Evolutionary conservation across 2,329 filamentous ascomycete genomes (phyloP).

Genomic region (Penicillium brasilianum): DNA sequence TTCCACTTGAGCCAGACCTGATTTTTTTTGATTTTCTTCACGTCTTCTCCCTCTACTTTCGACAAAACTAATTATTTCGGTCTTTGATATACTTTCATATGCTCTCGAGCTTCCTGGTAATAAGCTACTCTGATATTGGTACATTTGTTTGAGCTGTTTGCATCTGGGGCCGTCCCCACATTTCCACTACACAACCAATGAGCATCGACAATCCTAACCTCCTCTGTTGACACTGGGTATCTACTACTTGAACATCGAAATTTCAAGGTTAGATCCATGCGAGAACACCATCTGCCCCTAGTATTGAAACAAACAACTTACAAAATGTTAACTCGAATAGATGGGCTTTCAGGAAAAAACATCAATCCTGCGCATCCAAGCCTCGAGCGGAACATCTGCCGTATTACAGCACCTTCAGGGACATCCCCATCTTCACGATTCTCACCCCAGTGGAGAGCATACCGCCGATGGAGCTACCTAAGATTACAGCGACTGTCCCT

Average conservation of each 20-base stretch:
- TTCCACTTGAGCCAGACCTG: neutral
- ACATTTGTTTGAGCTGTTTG: slow-evolving; percentile 1
- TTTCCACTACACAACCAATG: neutral
- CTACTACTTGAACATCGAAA: neutral
- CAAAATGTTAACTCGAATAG: neutral
- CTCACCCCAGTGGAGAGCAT: too few relatives aligned
- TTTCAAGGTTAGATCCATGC: neutral
- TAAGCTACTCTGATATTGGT: neutral
- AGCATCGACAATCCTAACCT: neutral
- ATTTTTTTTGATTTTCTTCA: neutral
- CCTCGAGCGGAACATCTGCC: neutral
- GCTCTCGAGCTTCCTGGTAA: too few relatives aligned
- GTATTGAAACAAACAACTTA: too few relatives aligned
- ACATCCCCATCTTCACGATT: neutral
- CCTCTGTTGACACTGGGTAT: neutral
- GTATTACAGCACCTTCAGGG: neutral
- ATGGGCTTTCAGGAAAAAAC: neutral
- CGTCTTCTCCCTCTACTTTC: neutral
- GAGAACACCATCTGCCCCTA: too few relatives aligned
- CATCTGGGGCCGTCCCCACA: neutral
- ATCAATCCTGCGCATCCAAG: neutral
- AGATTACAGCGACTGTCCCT: neutral
- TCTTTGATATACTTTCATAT: neutral
- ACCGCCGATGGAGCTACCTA: neutral
- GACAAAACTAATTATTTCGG: neutral